A percentile compares a stretch with the other conserved stretches of the same genome.
phyloP scores from a whole-genome alignment of 2,329 filamentous ascomycete species.

The Verticillium zaregamsianum region DNA sequence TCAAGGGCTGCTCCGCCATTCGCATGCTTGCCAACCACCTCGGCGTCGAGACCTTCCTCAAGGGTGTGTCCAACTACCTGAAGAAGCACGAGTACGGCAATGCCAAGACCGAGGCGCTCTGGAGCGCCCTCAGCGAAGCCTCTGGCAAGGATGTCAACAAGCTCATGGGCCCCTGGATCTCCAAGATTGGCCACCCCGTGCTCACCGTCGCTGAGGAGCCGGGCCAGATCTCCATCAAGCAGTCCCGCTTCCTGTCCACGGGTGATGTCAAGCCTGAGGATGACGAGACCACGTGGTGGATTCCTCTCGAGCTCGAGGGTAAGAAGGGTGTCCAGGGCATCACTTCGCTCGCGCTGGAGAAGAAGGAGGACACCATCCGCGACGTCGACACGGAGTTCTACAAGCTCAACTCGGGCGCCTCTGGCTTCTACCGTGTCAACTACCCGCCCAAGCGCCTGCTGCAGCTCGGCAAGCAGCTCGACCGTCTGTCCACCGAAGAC shows the following conservation, averaged over 20 bases:
- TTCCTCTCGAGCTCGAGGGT: conserved; percentile 81
- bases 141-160: conserved; percentile 81
- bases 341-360: conserved; percentile 63
- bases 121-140: conserved; percentile 81
- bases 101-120: conserved; percentile 87
- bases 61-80: conserved; percentile 85
- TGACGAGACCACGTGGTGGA: conserved; percentile 92
- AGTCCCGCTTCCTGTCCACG: conserved; percentile 85
- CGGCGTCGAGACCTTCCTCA: conserved; percentile 81
- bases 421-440: conserved; percentile 87
- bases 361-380: conserved; percentile 72
- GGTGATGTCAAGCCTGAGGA: conserved; percentile 90
- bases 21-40: conserved; percentile 93
- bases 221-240: conserved; percentile 75
- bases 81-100: conserved; percentile 85
- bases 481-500: conserved; percentile 76
- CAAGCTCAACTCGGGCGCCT: conserved; percentile 87
- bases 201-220: conserved; percentile 81
- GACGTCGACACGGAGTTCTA: conserved; percentile 80
- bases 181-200: conserved; percentile 91
- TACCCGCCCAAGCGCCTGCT: conserved; percentile 81
- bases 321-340: conserved; percentile 61
- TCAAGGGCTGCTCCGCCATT: conserved; percentile 94
- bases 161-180: conserved; percentile 94
- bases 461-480: conserved; percentile 73